Conservation (phyloP, 2,329 filamentous ascomycete species). For the Aspergillus uvarum region DNA sequence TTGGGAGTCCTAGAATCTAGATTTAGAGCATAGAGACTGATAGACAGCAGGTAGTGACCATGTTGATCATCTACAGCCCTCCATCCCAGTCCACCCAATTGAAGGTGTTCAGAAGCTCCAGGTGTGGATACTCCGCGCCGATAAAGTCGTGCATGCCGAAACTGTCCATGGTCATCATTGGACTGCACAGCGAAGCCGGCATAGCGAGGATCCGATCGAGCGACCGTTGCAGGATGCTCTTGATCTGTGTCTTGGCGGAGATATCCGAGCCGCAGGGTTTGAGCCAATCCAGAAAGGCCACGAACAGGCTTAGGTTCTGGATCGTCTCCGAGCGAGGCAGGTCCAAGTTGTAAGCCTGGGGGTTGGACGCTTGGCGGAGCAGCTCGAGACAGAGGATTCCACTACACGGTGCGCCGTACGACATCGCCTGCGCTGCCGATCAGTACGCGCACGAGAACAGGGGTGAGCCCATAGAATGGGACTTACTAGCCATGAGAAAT, state of each 20-base stretch:
- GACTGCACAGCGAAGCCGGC: background rate
- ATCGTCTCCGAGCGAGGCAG: slow-evolving; percentile 7
- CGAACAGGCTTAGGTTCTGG: slow-evolving; percentile 1
- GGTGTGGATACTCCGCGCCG: background rate
- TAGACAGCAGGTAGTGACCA: background rate
- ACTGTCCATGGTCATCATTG: background rate
- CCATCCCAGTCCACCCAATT: slow-evolving; percentile 7
- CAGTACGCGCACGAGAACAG: background rate
- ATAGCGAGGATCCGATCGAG: slow-evolving; percentile 7
- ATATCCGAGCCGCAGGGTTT: background rate
- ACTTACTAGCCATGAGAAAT: slow-evolving; percentile 8
- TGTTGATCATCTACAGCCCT: background rate
- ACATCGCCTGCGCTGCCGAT: background rate
- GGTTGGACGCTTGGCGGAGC: slow-evolving; percentile 1
- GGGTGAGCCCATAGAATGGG: background rate
- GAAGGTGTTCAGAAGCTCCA: slow-evolving; percentile 5
- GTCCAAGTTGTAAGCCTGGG: background rate
- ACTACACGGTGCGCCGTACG: slow-evolving; percentile 5
- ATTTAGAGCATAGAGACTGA: background rate
- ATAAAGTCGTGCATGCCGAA: background rate
- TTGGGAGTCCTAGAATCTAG: background rate
- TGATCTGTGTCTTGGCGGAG: background rate
- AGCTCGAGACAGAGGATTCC: slow-evolving; percentile 10
- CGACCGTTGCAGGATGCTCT: background rate
- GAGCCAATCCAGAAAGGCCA: slow-evolving; percentile 7